These are phyloP conservation scores for Kalanchoe fedtschenkoi DNA, from an alignment of 164 flowering plant species.

Conservation along the genomic window DNA sequence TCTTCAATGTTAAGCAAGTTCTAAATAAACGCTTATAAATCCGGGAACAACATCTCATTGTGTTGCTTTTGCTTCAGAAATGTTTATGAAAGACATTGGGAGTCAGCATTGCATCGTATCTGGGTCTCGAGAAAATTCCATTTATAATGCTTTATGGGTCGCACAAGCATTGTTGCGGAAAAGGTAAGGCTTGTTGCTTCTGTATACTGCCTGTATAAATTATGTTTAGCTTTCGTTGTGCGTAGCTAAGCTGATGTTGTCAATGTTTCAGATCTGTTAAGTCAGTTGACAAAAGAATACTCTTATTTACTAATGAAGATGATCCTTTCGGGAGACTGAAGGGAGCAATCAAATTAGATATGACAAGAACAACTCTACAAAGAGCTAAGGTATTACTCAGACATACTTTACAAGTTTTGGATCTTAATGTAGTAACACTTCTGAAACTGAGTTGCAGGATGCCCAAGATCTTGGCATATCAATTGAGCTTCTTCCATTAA, in stretches of 20 bases:
- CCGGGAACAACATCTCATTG: not conserved
- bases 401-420: constrained; percentile 2
- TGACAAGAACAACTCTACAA: constrained; percentile 84
- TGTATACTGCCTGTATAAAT: not conserved
- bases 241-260: not conserved
- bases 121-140: constrained; percentile 77
- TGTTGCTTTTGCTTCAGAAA: constrained; percentile 33
- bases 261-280: constrained; percentile 59
- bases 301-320: constrained; percentile 87
- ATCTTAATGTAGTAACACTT: not conserved
- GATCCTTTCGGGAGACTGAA: constrained; percentile 83
- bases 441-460: constrained; percentile 43
- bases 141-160: constrained; percentile 92
- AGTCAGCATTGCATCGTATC: constrained; percentile 67
- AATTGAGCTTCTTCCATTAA: constrained; percentile 80
- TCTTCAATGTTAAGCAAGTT: not conserved
- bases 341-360: constrained; percentile 61
- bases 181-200: constrained; percentile 42
- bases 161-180: constrained; percentile 90
- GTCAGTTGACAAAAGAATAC: constrained; percentile 68
- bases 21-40: not conserved
- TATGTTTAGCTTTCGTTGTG: not conserved
- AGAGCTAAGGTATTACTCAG: constrained; percentile 62
- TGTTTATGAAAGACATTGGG: constrained; percentile 61
- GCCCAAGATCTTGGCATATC: constrained; percentile 92